Percentiles rank a stretch among this genome's conserved stretches.
Conservation (phyloP, 805 yeast genomes). For the Metschnikowia amazonensis region DNA sequence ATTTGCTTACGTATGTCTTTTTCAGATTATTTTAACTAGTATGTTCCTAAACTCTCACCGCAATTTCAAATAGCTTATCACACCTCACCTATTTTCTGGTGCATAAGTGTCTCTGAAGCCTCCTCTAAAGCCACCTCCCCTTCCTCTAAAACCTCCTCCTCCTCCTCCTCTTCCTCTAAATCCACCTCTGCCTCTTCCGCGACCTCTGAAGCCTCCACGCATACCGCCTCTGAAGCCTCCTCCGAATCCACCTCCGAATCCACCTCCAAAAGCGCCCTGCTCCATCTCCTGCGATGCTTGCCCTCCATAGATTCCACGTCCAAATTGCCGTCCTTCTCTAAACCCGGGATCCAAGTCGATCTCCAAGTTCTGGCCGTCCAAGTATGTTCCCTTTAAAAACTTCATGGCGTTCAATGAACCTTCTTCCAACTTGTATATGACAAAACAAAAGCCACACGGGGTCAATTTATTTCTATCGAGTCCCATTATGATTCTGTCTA, state of each 20-base stretch:
- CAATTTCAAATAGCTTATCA: background rate
- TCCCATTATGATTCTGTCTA: slow-evolving; percentile 87
- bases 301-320: slow-evolving; percentile 90
- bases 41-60: background rate
- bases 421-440: slow-evolving; percentile 62
- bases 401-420: slow-evolving; percentile 82
- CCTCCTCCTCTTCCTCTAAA: slow-evolving; percentile 26
- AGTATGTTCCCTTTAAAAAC: slow-evolving; percentile 72
- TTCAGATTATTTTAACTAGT: background rate
- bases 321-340: slow-evolving; percentile 91
- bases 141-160: slow-evolving; percentile 22
- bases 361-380: slow-evolving; percentile 77
- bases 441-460: slow-evolving; percentile 96
- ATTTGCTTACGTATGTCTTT: background rate
- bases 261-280: slow-evolving; percentile 19
- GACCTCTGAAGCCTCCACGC: slow-evolving; percentile 44
- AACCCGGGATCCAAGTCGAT: slow-evolving; percentile 97
- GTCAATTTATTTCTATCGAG: slow-evolving; percentile 84
- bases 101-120: slow-evolving; percentile 16
- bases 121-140: slow-evolving; percentile 21
- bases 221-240: slow-evolving; percentile 42
- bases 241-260: too few species aligned
- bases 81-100: slow-evolving; percentile 1
- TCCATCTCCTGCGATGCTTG: slow-evolving; percentile 71
- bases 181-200: slow-evolving; percentile 30